Conservation (phyloP, 1,139 yeast species). For the Saccharomycopsis crataegensis region DNA sequence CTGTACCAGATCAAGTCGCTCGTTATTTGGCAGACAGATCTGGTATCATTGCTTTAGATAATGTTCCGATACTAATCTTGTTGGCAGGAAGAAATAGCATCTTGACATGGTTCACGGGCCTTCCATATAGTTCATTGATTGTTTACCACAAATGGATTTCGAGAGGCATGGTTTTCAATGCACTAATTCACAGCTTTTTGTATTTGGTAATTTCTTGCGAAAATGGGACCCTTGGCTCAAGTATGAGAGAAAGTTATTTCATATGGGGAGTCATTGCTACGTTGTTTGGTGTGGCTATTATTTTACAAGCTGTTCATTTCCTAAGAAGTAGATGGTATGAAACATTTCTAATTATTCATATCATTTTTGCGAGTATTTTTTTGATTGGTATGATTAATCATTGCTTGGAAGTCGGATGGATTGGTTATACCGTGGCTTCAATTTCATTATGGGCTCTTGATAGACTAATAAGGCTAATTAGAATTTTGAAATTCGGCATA, state of each 20-base stretch:
- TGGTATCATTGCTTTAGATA: conserved; percentile 42
- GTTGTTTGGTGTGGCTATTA: conserved; percentile 34
- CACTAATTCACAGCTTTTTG: conserved; percentile 46
- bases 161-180: conserved; percentile 35
- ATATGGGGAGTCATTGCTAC: conserved; percentile 43
- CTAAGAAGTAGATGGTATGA: conserved; percentile 59
- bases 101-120: conserved; percentile 55
- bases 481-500: conserved; percentile 43
- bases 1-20: conserved; percentile 33
- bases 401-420: conserved; percentile 37
- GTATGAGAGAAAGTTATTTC: conserved; percentile 1
- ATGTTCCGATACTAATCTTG: conserved; percentile 44
- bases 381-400: conserved; percentile 58
- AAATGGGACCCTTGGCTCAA: neutral
- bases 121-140: conserved; percentile 55
- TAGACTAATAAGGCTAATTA: conserved; percentile 41
- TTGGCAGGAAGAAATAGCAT: conserved; percentile 65
- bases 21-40: conserved; percentile 56
- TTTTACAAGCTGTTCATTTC: conserved; percentile 39
- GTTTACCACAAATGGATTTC: conserved; percentile 62
- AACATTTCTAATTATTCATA: conserved; percentile 50
- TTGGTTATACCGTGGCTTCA: conserved; percentile 43
- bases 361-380: conserved; percentile 48
- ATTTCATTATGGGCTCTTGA: conserved; percentile 59
- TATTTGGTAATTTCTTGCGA: conserved; percentile 31